Evolutionary conservation across 2,329 filamentous ascomycete species (phyloP).

Genomic region (Colletotrichum shisoi): DNA sequence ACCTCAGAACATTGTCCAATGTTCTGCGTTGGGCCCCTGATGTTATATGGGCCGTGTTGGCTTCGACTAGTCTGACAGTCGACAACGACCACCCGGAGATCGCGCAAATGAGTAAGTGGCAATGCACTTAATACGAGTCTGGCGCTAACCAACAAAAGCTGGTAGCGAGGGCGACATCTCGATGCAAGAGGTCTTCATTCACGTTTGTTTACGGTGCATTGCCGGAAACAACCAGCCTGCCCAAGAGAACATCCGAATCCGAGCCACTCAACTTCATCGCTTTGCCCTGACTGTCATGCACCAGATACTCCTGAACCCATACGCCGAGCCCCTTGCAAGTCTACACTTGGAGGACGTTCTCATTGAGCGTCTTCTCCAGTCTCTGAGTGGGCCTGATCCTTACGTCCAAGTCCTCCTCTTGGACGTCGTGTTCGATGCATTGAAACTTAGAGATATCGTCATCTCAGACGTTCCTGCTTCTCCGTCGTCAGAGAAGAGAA

Average conservation of each 20-base stretch:
- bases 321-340: slow-evolving; percentile 64
- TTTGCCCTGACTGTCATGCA: slow-evolving; percentile 74
- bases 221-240: slow-evolving; percentile 52
- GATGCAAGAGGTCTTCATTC: slow-evolving; percentile 73
- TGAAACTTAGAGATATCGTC: slow-evolving; percentile 68
- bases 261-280: slow-evolving; percentile 73
- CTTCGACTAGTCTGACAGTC: slow-evolving; percentile 65
- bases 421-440: slow-evolving; percentile 76
- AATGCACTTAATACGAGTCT: background rate
- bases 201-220: slow-evolving; percentile 71
- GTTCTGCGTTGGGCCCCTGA: slow-evolving; percentile 74
- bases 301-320: slow-evolving; percentile 72
- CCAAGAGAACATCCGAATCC: slow-evolving; percentile 52
- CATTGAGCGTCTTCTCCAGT: slow-evolving; percentile 71
- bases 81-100: slow-evolving; percentile 56
- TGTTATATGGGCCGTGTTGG: slow-evolving; percentile 73
- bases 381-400: slow-evolving; percentile 68
- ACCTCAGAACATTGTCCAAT: slow-evolving; percentile 76
- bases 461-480: slow-evolving; percentile 54
- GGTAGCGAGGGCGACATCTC: slow-evolving; percentile 64
- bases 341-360: slow-evolving; percentile 75
- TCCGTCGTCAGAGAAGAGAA: slow-evolving; percentile 58
- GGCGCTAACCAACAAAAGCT: slow-evolving; percentile 50
- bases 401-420: slow-evolving; percentile 80
- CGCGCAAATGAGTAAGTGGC: slow-evolving; percentile 61